These are phyloP conservation scores for Eremochloa ophiuroides DNA, from an alignment of 176 grass and related monocot species.

Conservation along the genomic window DNA sequence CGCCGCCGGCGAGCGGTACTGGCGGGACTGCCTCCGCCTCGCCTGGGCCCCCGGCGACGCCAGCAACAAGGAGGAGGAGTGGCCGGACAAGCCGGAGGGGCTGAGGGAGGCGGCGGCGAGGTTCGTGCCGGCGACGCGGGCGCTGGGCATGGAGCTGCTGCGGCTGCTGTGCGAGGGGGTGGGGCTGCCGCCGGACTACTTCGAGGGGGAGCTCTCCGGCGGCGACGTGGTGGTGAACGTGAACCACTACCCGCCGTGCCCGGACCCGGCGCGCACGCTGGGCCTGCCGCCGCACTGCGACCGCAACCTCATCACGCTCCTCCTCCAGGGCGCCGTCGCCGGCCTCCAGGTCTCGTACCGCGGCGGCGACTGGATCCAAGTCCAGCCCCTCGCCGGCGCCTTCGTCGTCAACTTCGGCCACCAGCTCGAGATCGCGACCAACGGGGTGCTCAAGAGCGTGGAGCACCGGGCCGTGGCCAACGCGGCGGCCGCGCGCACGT, in stretches of 20 bases:
- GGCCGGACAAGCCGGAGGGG: conserved; percentile 56
- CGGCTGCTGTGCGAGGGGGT: conserved; percentile 57
- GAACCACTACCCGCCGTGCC: neutral
- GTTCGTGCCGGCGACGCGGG: conserved; percentile 44
- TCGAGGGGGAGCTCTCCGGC: conserved; percentile 44
- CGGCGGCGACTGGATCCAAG: conserved; percentile 46
- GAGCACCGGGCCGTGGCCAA: conserved; percentile 53
- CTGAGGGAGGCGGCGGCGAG: conserved; percentile 37
- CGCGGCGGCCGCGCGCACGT: conserved; percentile 12
- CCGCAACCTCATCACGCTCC: conserved; percentile 58
- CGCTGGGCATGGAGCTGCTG: conserved; percentile 52
- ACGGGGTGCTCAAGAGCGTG: conserved; percentile 57
- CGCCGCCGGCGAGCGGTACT: conserved; percentile 29
- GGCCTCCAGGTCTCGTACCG: conserved; percentile 55
- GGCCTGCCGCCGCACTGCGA: conserved; percentile 77
- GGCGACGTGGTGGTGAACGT: conserved; percentile 56
- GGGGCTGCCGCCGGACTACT: conserved; percentile 49
- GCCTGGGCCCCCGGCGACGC: conserved; percentile 34
- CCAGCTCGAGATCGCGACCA: conserved; percentile 64
- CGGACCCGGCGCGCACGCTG: conserved; percentile 47
- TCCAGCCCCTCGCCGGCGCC: conserved; percentile 32
- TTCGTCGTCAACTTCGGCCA: conserved; percentile 69
- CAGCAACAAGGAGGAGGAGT: conserved; percentile 6
- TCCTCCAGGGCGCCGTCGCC: conserved; percentile 40
- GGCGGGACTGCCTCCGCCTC: conserved; percentile 74